Evolutionary conservation across 2,329 filamentous ascomycete species (phyloP), one percentile per base, ranked within the genome.

Genomic region (Phoma sp.): DNA sequence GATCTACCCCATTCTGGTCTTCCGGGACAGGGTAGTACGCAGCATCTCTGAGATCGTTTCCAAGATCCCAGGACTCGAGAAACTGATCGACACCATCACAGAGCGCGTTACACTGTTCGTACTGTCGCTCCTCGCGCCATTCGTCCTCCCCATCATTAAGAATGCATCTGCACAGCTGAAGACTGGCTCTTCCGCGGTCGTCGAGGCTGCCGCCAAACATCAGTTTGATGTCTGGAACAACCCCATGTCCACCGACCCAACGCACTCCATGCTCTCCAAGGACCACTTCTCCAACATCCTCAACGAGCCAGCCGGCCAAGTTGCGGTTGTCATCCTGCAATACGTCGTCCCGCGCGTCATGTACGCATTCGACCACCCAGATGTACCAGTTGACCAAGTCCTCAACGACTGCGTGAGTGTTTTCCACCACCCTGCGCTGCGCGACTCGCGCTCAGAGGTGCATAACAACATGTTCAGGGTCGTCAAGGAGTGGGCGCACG

Each of bases 1-100:
- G 76, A 97, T 99, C 61, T 98, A 98, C 68, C 95, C 95, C 1
- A 96, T 99, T 56, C 83, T 99, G 0, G 84, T 91, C 56, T 99
- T 98, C 81, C 86, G 93, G 55, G 95, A 99, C 79, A 95, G 89
- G 68, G 92, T 99, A 48, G 93, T 97, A 43, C 91, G 91, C 64
- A 85, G 88, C 33, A 92, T 99, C 74, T 92, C 87, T 68, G 84
- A 86, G 32, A 89, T 92, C 46, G 92, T 98, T 62, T 87, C 92
- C 66, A 97, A 96, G 79, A 89, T 99, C 32, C 95, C 95, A 0
- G 93, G 93, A 0, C 82, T 99, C 4, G 92, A 96, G 76, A 79
- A 88, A 57, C 80, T 97, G n/a, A 86, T 98, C 18, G 93, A 98
- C 60, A 93, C 92, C 66, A 96, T 99, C 66, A 91, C 90, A 50